Evolutionary conservation across 116 monocot species (phyloP), one percentile per base, ranked within the genome.

Genomic region (Trichopus zeylanicus): DNA sequence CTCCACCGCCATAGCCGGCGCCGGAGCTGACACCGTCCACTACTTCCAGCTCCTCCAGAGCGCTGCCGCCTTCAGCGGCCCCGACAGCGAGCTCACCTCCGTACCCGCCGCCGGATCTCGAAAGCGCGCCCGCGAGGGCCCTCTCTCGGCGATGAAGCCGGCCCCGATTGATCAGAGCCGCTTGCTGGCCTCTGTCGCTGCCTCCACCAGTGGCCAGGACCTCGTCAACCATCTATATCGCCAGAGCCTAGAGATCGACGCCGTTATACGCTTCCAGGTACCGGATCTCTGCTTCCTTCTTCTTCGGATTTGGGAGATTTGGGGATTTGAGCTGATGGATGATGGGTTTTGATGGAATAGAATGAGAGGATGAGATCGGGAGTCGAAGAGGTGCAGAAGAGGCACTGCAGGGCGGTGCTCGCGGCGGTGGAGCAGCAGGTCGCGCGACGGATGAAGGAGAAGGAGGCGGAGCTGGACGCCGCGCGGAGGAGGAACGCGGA

Each of bases 131-230:
- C 19, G 63, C 6, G 59, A 49, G 3, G 64, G 49, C 0, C 5
- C 37, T 9, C 60, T 16, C 15, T 26, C 48, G 13, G 7, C 5
- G 25, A 9, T 21, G 5, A 20, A 53, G 6, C n/a, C 15, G 29
- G 9, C 60, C 0, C 2, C 38, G 22, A 0, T 47, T 22, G 54
- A 63, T 1, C 37, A 65, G 26, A 72, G 57, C 47, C 55, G 79
- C 19, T 0, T 71, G 47, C 21, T 56, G 26, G 78, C 64, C 0
- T 78, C 81, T 23, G 55, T 42, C 5, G 67, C 32, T 3, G 46
- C 89, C 1, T 84, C 85, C 46, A 90, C 85, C 9, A 84, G 89
- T 65, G 73, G 85, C 3, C n/a, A 65, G 5, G 70, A 71, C 7
- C 13, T 85, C 29, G 8, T 59, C 16, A 53, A 73, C 2, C 62